phyloP scores from a whole-genome alignment of 148 eudicot genomes.

The Cornus suecica region DNA sequence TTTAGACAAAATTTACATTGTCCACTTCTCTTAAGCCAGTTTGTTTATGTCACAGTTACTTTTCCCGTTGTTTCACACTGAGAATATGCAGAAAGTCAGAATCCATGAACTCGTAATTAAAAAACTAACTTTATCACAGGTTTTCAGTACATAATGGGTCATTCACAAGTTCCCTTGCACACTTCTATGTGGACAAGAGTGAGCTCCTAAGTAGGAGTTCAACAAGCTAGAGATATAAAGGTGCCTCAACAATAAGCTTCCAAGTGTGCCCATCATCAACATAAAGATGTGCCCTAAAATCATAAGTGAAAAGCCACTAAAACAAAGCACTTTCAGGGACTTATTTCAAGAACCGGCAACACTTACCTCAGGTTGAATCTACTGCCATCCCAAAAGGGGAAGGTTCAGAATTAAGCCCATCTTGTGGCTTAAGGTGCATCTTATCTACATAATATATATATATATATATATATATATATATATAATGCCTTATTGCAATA shows the following conservation, averaged over 20 bases:
- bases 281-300: neutral
- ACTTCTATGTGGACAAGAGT: neutral
- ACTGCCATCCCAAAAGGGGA: too few species aligned
- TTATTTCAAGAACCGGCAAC: neutral
- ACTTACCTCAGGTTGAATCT: too few species aligned
- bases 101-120: neutral
- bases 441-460: too few species aligned
- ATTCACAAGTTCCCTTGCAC: neutral
- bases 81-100: neutral
- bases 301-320: neutral
- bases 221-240: neutral
- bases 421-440: too few species aligned
- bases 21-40: neutral
- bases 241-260: neutral
- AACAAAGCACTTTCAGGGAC: neutral
- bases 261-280: neutral
- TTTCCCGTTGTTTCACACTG: neutral
- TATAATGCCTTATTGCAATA: neutral
- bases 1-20: too few species aligned
- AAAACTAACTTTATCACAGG: neutral
- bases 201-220: neutral
- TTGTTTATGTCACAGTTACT: neutral
- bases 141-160: neutral
- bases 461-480: too few species aligned
- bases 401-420: too few species aligned